A percentile compares a stretch with the other conserved stretches of the same genome.
phyloP scores from a whole-genome alignment of 352 stramenopile species.

The Phytophthora sojae region DNA sequence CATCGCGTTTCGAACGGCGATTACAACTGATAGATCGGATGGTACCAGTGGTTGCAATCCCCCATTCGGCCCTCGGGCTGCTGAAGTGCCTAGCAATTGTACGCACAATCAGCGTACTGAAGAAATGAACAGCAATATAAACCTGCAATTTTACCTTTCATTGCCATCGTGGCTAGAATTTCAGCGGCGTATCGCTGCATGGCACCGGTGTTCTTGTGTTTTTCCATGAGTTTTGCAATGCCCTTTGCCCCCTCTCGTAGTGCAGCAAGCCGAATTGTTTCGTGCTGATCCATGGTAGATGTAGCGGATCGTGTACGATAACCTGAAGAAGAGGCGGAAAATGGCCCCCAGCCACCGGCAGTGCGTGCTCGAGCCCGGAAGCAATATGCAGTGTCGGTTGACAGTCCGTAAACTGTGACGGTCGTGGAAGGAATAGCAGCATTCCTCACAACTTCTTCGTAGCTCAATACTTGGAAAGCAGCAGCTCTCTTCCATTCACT shows the following conservation, averaged over 20 bases:
- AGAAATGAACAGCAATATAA: neutral
- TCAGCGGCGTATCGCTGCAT: conserved; percentile 53
- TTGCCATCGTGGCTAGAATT: conserved; percentile 50
- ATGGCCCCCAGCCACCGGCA: conserved; percentile 71
- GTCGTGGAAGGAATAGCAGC: conserved; percentile 33
- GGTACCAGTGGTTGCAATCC: conserved; percentile 25
- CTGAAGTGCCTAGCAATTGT: conserved; percentile 8
- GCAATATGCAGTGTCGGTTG: conserved; percentile 55
- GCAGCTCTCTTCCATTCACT: conserved; percentile 59
- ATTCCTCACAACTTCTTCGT: conserved; percentile 53
- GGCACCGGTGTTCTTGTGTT: conserved; percentile 36
- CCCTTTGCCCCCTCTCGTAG: conserved; percentile 24
- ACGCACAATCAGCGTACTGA: neutral
- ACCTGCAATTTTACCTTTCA: conserved; percentile 36
- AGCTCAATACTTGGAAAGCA: conserved; percentile 62
- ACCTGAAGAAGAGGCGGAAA: conserved; percentile 42
- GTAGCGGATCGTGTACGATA: conserved; percentile 54
- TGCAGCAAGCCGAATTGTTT: conserved; percentile 38
- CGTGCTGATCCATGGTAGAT: conserved; percentile 42
- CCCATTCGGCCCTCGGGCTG: neutral
- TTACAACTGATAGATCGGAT: conserved; percentile 36
- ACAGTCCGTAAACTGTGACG: conserved; percentile 48
- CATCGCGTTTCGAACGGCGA: conserved; percentile 49
- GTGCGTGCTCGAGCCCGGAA: conserved; percentile 69
- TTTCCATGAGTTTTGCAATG: conserved; percentile 55